Conservation (phyloP, 1,284 basidiomycete species). For the Leccinum subrobustum region DNA sequence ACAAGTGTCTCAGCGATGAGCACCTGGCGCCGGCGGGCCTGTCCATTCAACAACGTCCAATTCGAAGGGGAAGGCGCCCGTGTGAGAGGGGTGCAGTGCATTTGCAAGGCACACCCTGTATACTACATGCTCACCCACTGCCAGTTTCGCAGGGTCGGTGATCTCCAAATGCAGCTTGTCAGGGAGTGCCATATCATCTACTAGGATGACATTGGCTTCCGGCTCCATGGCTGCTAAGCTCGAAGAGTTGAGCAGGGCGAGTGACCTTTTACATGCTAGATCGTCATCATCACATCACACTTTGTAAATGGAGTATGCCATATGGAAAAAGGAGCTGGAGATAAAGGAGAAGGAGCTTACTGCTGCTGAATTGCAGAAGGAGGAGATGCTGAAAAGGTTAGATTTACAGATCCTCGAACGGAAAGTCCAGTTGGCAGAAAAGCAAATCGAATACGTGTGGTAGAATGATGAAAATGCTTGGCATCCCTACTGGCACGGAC, state of each 20-base stretch:
- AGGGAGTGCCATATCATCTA: background rate
- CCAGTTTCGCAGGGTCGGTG: background rate
- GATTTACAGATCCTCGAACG: background rate
- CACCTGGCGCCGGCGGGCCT: background rate
- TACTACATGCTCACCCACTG: background rate
- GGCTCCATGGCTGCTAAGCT: background rate
- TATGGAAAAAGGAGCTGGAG: background rate
- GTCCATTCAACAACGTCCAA: background rate
- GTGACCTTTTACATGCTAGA: background rate
- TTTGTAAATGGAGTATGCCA: background rate
- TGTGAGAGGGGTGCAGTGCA: background rate
- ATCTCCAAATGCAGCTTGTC: background rate
- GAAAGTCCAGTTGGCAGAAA: background rate
- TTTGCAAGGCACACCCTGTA: background rate
- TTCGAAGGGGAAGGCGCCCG: background rate
- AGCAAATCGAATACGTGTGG: background rate
- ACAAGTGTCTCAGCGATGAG: background rate
- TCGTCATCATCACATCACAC: too few relatives aligned
- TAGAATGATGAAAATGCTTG: background rate
- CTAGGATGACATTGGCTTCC: background rate
- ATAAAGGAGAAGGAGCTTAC: background rate
- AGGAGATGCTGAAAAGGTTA: too few relatives aligned
- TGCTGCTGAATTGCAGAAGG: background rate
- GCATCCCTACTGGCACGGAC: background rate
- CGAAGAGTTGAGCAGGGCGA: background rate